Evolutionary conservation across 768 basidiomycete species (phyloP), one percentile per base, ranked within the genome.

Genomic region (Russula emetica): DNA sequence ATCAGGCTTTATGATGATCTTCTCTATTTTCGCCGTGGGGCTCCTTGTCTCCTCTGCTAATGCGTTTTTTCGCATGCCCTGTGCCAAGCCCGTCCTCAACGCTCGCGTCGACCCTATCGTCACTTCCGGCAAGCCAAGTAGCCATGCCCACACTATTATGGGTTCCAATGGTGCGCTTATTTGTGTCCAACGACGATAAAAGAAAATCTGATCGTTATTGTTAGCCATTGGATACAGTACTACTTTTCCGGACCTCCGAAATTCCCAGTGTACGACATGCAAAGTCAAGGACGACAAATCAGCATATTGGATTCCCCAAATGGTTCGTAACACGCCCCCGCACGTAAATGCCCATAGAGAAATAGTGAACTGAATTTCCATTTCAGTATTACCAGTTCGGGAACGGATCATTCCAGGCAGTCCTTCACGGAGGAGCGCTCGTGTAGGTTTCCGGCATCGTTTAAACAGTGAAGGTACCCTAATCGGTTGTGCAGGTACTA

Each of bases 201-300:
- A 49, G 13, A 34, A 38, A 24, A 49, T 30, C 42, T 60, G 38
- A 64, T 26, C 8, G 13, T 18, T 55, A n/a, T 7, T 20, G 8
- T 1, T 20, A 67, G 66, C 55, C 13, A 66, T 67, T 30, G 59
- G 59, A 16, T 60, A 38, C 51, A 58, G 26, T 30, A 66, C 66
- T 4, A 34, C 36, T 18, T 67, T 66, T 30, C 13, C 34, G 26
- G 59, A 61, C 59, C 28, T 67, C 44, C 64, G 42, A 36, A 47
- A 26, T 18, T 66, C 64, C 16, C 32, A 58, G 5, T 67, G 66
- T 47, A 11, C 66, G 18, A 67, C 66, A 26, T 67, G 66, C 55
- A 57, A 53, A 40, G 66, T 67, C 44, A 67, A 18, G n/a, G 63
- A 58, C 45, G 66, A 67, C 59, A 61, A 49, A 36, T 67, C 66